These are phyloP conservation scores for Pichia sp. DNA, from an alignment of 1,139 yeast genomes.

Conservation along the genomic window DNA sequence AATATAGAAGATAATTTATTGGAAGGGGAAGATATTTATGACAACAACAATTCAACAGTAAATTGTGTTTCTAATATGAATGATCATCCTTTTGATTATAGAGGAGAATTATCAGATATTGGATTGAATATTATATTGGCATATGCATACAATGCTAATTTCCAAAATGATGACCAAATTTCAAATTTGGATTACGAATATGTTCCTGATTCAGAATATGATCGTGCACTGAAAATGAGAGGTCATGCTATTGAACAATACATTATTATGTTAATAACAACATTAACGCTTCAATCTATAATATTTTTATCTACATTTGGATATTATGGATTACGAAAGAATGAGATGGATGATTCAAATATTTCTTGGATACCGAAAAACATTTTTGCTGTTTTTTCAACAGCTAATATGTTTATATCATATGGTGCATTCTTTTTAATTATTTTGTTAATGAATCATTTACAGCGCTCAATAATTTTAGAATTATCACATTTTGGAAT, in stretches of 20 bases:
- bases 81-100: slow-evolving; percentile 40
- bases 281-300: slow-evolving; percentile 29
- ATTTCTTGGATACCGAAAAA: too few relatives aligned
- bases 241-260: slow-evolving; percentile 29
- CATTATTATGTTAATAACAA: slow-evolving; percentile 29
- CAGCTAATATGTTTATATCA: slow-evolving; percentile 19
- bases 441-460: slow-evolving; percentile 23
- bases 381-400: slow-evolving; percentile 34
- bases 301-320: slow-evolving; percentile 32
- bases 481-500: slow-evolving; percentile 44
- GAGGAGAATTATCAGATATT: slow-evolving; percentile 35
- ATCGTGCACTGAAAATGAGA: too few relatives aligned
- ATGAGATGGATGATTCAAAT: slow-evolving; percentile 30
- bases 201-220: slow-evolving; percentile 22
- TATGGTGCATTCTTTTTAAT: slow-evolving; percentile 29
- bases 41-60: slow-evolving; percentile 4
- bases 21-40: neutral
- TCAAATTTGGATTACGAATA: too few relatives aligned
- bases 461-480: slow-evolving; percentile 30
- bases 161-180: slow-evolving; percentile 25
- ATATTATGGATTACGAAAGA: slow-evolving; percentile 35
- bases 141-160: slow-evolving; percentile 35
- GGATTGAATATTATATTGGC: slow-evolving; percentile 44
- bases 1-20: slow-evolving; percentile 1
- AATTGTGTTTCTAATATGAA: slow-evolving; percentile 2